Evolutionary conservation across 768 basidiomycete species (phyloP).

Genomic region (Boletus tylopilopsis): DNA sequence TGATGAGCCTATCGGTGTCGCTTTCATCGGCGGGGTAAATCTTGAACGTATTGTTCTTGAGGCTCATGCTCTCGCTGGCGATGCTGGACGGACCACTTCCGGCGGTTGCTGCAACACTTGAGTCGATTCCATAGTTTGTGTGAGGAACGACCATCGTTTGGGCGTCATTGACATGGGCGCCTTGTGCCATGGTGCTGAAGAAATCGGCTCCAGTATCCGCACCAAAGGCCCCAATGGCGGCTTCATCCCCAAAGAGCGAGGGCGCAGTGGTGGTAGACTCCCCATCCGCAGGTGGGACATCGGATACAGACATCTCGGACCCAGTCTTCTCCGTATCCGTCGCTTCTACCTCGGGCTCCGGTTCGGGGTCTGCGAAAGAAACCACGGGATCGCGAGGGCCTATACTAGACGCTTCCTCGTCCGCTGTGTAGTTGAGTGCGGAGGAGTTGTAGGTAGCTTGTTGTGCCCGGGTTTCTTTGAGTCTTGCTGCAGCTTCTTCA

Average conservation of each 20-base stretch:
- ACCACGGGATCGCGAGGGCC: slow-evolving; percentile 72
- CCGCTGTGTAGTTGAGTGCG: slow-evolving; percentile 30
- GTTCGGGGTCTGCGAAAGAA: slow-evolving; percentile 72
- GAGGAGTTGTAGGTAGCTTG: slow-evolving; percentile 23
- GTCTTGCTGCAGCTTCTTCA: slow-evolving; percentile 73
- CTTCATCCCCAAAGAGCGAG: slow-evolving; percentile 83
- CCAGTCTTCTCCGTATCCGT: slow-evolving; percentile 35
- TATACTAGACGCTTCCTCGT: slow-evolving; percentile 42
- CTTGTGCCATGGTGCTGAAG: slow-evolving; percentile 74
- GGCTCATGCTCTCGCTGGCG: slow-evolving; percentile 39
- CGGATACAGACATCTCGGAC: slow-evolving; percentile 73
- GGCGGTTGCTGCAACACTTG: slow-evolving; percentile 91
- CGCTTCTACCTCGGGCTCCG: slow-evolving; percentile 27
- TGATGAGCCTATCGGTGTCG: slow-evolving; percentile 83
- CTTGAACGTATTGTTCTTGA: slow-evolving; percentile 81
- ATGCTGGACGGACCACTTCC: slow-evolving; percentile 89
- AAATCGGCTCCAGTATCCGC: slow-evolving; percentile 68
- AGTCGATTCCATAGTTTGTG: slow-evolving; percentile 74
- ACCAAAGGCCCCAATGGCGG: slow-evolving; percentile 53
- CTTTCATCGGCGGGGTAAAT: slow-evolving; percentile 88
- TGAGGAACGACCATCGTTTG: slow-evolving; percentile 66
- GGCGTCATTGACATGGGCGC: slow-evolving; percentile 33
- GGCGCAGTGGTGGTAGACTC: slow-evolving; percentile 86
- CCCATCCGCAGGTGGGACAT: slow-evolving; percentile 60
- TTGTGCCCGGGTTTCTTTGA: slow-evolving; percentile 45